Evolutionary conservation across 2,329 filamentous ascomycete genomes (phyloP), one percentile per base, ranked within the genome.

Genomic region (Fusarium praegraminearum): DNA sequence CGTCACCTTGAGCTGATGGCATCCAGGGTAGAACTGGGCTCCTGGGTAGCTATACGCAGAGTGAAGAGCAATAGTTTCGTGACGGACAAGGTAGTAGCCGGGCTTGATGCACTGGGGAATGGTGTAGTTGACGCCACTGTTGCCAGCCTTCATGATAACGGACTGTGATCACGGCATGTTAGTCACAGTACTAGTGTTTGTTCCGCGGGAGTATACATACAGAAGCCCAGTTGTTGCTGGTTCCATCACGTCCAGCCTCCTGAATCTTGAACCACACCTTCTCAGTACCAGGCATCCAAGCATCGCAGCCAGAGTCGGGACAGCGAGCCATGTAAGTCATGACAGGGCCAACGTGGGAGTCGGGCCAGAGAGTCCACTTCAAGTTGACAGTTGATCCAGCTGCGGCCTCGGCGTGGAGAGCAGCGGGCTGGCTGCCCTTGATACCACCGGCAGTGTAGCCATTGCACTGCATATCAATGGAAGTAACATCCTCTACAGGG

Each of bases 251-350:
- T 15, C 85, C 84, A 6, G 75, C 80, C 67, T 87, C 80, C 57
- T 84, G 80, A 63, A 87, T 73, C 77, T 87, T 87, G 80, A 87
- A 87, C 84, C 84, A 87, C n/a, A 87, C 85, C 28, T 83, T 81
- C 79, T 72, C 75, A 11, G 77, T 81, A 0, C 80, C 82, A 8
- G 86, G 86, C 60, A 81, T 76, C 72, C 81, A 88, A 55, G 78
- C 77, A 55, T 83, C 81, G 75, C 86, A 88, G 2, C 85, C 82
- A 0, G 78, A 75, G 44, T 84, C 83, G 0, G 86, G 85, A 75
- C 87, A 89, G 35, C 81, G 79, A 7, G 87, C 87, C 86, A 89
- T 87, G 73, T 89, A 89, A 1, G 87, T 89, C 58, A 89, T 79
- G 2, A 84, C 76, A 1, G 87, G 86, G 0, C 87, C 87, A 32